Evolutionary conservation across 352 stramenopile species (phyloP).

Genomic region (Thalassiosira pacifica): DNA sequence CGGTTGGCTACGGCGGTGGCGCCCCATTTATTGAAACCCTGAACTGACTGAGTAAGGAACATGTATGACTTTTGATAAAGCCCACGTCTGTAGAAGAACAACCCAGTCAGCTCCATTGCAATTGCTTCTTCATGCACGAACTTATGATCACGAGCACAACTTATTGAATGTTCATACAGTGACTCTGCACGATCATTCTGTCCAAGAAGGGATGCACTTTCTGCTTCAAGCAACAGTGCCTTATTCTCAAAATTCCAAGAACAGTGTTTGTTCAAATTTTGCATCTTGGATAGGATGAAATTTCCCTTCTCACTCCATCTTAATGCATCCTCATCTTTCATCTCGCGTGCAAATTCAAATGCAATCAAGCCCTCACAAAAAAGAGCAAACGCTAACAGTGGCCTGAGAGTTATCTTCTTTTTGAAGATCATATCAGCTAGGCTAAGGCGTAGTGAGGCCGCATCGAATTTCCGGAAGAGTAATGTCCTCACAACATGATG

Average conservation of each 20-base stretch:
- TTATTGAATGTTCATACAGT: constrained; percentile 24
- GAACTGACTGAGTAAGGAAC: constrained; percentile 18
- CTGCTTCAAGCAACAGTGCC: constrained; percentile 31
- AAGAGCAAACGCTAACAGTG: neutral
- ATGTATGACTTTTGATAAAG: constrained; percentile 9
- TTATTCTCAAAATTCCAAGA: constrained; percentile 53
- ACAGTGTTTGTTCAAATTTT: constrained; percentile 20
- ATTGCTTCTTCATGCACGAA: constrained; percentile 50
- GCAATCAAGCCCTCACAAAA: constrained; percentile 38
- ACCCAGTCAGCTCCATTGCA: constrained; percentile 30
- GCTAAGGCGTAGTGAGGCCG: neutral
- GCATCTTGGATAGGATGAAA: constrained; percentile 2
- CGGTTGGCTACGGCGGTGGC: constrained; percentile 32
- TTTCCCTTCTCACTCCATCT: neutral
- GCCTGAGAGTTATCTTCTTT: neutral
- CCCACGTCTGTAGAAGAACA: constrained; percentile 20
- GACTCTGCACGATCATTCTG: neutral
- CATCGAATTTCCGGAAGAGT: neutral
- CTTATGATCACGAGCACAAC: constrained; percentile 34
- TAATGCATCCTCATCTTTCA: neutral
- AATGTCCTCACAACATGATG: neutral
- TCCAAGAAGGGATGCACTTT: constrained; percentile 16
- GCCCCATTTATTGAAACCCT: constrained; percentile 36
- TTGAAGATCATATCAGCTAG: neutral
- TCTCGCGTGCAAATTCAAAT: constrained; percentile 26